Evolutionary conservation across 2,329 filamentous ascomycete genomes (phyloP).

Genomic region (Dothideomycetes sp.): DNA sequence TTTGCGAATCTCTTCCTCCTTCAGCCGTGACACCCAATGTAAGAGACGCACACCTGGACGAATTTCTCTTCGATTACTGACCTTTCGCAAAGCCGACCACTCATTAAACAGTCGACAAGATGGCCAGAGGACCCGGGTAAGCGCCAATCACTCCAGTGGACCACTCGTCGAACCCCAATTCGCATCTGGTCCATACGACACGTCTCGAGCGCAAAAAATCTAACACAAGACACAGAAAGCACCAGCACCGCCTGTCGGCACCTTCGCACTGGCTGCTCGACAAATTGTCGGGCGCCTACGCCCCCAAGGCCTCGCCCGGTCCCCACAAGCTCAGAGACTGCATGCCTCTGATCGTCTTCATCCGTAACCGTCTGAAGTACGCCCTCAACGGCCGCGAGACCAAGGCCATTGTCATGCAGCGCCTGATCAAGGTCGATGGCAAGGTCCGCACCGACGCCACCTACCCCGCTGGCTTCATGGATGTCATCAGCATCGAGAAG

Average conservation of each 20-base stretch:
- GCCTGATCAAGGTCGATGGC: conserved; percentile 98
- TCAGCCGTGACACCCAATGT: conserved; percentile 7
- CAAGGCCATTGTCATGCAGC: conserved; percentile 98
- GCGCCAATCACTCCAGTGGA: conserved; percentile 15
- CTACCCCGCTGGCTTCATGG: conserved; percentile 98
- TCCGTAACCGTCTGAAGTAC: conserved; percentile 80
- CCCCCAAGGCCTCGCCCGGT: conserved; percentile 64
- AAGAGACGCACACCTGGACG: conserved; percentile 9
- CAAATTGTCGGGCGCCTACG: conserved; percentile 84
- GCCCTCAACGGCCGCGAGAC: conserved; percentile 97
- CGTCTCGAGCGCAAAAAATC: conserved; percentile 16
- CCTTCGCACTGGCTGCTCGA: conserved; percentile 99
- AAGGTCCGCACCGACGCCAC: conserved; percentile 99
- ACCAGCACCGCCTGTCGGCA: conserved; percentile 99
- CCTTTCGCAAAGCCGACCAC: conserved; percentile 11
- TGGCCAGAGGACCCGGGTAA: conserved; percentile 51
- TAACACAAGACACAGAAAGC: conserved; percentile 67
- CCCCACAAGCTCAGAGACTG: conserved; percentile 99
- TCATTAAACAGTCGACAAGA: conserved; percentile 36
- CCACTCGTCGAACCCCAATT: conserved; percentile 1
- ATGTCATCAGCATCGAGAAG: conserved; percentile 99
- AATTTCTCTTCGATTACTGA: conserved; percentile 9
- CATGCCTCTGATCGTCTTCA: conserved; percentile 97
- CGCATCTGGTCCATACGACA: conserved; percentile 4
- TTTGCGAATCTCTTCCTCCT: neutral